Base-by-base conservation (phyloP, 805 yeast species). In the Candida broadrunensis region DNA sequence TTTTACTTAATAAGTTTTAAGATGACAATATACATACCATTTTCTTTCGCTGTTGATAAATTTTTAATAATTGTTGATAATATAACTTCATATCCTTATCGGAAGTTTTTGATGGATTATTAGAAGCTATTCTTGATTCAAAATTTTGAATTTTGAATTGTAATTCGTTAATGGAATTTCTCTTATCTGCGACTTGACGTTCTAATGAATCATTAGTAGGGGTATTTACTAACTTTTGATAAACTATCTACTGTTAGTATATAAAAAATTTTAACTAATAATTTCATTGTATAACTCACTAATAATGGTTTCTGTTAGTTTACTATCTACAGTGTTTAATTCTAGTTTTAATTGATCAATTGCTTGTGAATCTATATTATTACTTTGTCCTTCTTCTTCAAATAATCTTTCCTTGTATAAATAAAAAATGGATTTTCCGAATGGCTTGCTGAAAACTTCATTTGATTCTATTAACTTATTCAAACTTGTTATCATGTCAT, bases 381-480 rank as follows among this genome's bases (percentile, higher is more conserved):
- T 9, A 7, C 24, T 9, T 21, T 9, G 24, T 21, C 9, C 24
- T 9, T 21, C 24, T 9, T 37, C 35, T 18, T 39, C 36, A 16
- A 15, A n/a, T 13, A 13, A 51, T 6, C 55, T 47, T 41, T 71
- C 70, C n/a, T 62, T 60, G 33, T 71, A 72, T 21, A 72, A 66
- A 38, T 73, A 74, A 19, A 72, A 67, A 0, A 48, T 49, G 25
- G 67, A 54, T 45, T 75, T 77, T 0, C 80, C 81, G 42, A 70
- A 71, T 5, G 59, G 38, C 47, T 73, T 75, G 0, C 60, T 50
- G 0, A 63, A 44, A 21, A 76, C 57, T 38, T 61, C 64, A 0
- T 56, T 60, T 9, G 63, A 55, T 3, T 42, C 45, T 0, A 60
- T 58, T 25, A 77, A 51, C 3, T 47, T 44, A 2, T 73, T 75